phyloP scores from a whole-genome alignment of 768 basidiomycete genomes.

The Wakefieldia striispora region DNA sequence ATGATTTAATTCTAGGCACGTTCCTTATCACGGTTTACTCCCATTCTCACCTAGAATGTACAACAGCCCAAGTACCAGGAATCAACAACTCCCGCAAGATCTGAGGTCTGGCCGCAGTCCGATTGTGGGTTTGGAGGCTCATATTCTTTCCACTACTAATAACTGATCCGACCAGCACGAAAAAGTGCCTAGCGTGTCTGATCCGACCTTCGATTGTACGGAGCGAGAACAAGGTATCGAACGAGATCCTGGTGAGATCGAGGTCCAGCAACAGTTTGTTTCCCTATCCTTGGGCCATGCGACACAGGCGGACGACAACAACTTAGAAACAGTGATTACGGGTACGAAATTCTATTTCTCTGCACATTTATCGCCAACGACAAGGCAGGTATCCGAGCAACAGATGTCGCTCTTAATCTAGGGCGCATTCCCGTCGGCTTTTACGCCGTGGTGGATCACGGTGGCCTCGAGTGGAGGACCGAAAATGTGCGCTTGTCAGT shows the following conservation, averaged over 20 bases:
- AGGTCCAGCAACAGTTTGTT: neutral
- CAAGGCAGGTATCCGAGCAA: constrained; percentile 3
- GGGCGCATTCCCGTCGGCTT: constrained; percentile 4
- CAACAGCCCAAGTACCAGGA: neutral
- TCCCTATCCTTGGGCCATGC: neutral
- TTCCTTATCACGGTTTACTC: too few relatives aligned
- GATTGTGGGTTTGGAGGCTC: neutral
- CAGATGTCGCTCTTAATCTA: neutral
- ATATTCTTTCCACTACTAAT: too few relatives aligned
- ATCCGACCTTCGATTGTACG: neutral
- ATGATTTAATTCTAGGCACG: too few relatives aligned
- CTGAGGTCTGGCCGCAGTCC: neutral
- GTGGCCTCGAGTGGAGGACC: constrained; percentile 2
- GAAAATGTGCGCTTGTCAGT: neutral
- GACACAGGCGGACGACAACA: neutral
- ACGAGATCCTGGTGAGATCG: neutral
- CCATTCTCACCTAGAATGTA: neutral
- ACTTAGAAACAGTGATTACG: neutral
- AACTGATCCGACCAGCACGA: too few relatives aligned
- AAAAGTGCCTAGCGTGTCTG: neutral
- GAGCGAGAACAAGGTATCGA: neutral
- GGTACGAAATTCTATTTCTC: neutral
- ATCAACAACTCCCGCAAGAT: neutral
- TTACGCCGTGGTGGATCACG: neutral
- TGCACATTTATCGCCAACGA: neutral